Evolutionary conservation across 352 stramenopile species (phyloP).

Genomic region (Globisporangium lucens): DNA sequence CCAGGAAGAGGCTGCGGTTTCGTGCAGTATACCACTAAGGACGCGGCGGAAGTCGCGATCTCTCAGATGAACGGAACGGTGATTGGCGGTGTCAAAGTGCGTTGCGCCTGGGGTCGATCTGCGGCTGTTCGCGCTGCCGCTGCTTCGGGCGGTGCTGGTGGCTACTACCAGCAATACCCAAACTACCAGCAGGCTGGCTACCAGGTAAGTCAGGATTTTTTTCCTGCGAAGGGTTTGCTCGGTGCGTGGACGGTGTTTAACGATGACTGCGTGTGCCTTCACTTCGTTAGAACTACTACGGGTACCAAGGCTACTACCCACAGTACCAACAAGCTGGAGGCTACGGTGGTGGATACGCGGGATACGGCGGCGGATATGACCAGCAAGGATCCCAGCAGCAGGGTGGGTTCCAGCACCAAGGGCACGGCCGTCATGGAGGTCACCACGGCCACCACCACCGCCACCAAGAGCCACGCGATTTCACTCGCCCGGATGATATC

Average conservation of each 20-base stretch:
- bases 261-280: not conserved
- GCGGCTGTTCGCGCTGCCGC: constrained; percentile 44
- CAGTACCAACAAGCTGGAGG: constrained; percentile 40
- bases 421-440: constrained; percentile 23
- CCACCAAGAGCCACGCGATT: constrained; percentile 58
- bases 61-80: constrained; percentile 86
- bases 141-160: constrained; percentile 20
- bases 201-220: constrained; percentile 27
- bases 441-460: constrained; percentile 42
- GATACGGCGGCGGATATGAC: constrained; percentile 51
- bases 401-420: constrained; percentile 33
- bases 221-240: not conserved
- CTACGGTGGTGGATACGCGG: constrained; percentile 37
- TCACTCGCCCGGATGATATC: constrained; percentile 69
- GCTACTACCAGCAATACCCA: constrained; percentile 55
- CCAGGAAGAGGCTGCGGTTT: constrained; percentile 90
- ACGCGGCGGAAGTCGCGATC: constrained; percentile 85
- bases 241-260: not conserved
- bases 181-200: constrained; percentile 34
- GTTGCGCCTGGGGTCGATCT: constrained; percentile 87
- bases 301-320: constrained; percentile 59
- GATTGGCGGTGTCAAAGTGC: constrained; percentile 77
- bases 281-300: constrained; percentile 49
- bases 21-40: constrained; percentile 84
- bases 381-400: constrained; percentile 42